Conservation (phyloP, 148 eudicot species). For the Dianthus caryophyllus region DNA sequence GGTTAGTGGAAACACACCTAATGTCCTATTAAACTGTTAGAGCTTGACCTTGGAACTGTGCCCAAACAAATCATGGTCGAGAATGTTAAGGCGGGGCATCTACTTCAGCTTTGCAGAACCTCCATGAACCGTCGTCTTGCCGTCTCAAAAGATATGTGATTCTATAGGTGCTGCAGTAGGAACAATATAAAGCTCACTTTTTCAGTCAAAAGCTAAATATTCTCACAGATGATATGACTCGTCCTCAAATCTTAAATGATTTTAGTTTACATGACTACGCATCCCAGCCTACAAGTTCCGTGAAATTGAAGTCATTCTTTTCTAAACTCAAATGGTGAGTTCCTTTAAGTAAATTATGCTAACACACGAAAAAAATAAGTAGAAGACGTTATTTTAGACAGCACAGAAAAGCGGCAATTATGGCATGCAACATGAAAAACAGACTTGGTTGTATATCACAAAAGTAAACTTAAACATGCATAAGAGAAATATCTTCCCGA, state of each 20-base stretch:
- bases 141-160: conserved; percentile 63
- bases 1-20: conserved; percentile 25
- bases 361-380: no score
- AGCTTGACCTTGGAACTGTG: conserved; percentile 10
- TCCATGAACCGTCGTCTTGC: conserved; percentile 85
- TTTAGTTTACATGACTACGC: no score
- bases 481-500: no score
- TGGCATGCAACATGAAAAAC: background rate
- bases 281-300: no score
- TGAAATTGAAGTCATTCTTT: no score
- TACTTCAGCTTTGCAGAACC: conserved; percentile 69
- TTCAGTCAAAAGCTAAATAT: background rate
- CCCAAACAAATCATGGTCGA: background rate
- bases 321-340: no score
- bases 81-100: conserved; percentile 35
- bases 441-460: background rate
- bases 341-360: no score
- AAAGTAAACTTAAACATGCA: background rate
- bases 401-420: background rate
- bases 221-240: no score
- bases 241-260: no score
- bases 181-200: background rate
- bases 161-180: conserved; percentile 65
- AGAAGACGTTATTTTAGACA: no score
- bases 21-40: conserved; percentile 26